These are phyloP conservation scores for Podospora anserina DNA, from an alignment of 495 filamentous ascomycete genomes.

Conservation along the genomic window DNA sequence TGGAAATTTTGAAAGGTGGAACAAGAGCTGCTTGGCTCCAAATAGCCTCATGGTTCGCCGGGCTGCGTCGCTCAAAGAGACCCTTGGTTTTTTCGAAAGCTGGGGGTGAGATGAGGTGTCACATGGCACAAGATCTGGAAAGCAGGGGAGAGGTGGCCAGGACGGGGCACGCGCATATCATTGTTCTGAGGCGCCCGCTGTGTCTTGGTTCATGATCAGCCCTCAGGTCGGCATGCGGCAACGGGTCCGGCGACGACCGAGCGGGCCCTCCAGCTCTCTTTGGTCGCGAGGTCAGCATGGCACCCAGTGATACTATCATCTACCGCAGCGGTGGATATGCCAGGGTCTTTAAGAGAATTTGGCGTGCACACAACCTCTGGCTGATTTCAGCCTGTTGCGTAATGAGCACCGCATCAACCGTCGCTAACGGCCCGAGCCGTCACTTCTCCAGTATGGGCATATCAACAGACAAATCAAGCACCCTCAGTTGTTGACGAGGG, in stretches of 20 bases:
- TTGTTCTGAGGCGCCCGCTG: conserved; percentile 24
- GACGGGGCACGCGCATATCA: conserved; percentile 23
- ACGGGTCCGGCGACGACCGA: conserved; percentile 23
- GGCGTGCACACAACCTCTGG: neutral
- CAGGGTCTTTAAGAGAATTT: neutral
- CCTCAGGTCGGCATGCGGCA: conserved; percentile 17
- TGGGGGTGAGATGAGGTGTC: conserved; percentile 36
- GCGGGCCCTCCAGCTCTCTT: neutral
- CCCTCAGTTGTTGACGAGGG: neutral
- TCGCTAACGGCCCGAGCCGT: neutral
- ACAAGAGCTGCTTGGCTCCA: conserved; percentile 25
- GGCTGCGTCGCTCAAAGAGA: conserved; percentile 24
- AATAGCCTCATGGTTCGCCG: conserved; percentile 29
- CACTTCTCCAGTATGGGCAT: neutral
- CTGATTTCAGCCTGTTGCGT: neutral
- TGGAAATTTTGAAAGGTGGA: conserved; percentile 24
- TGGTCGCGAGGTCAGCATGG: neutral
- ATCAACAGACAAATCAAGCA: neutral
- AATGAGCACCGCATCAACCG: neutral
- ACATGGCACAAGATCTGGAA: conserved; percentile 41
- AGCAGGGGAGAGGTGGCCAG: conserved; percentile 28
- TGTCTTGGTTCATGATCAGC: conserved; percentile 21
- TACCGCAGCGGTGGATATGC: neutral
- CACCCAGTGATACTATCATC: neutral
- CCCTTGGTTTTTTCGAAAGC: conserved; percentile 26